A percentile compares a stretch with the other conserved stretches of the same genome.
These are phyloP conservation scores for Dioscorea dumetorum DNA, from an alignment of 106 monocot species.

Conservation along the genomic window DNA sequence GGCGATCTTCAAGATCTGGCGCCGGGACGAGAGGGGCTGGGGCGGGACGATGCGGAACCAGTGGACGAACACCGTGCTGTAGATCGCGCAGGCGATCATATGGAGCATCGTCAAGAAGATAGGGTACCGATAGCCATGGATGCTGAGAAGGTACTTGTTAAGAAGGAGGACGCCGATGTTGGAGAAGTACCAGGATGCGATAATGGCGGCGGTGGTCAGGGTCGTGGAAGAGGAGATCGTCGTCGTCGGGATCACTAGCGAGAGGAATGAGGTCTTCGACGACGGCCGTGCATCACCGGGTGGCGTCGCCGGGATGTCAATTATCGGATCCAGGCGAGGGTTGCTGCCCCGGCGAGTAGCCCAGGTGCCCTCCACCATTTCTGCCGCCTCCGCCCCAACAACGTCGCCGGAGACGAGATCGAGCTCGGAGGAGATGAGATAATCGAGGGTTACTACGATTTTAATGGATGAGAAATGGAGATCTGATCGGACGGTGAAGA, in stretches of 20 bases:
- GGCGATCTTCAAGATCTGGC: slow-evolving; percentile 11
- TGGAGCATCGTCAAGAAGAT: slow-evolving; percentile 16
- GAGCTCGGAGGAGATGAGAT: neutral
- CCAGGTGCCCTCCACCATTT: slow-evolving; percentile 11
- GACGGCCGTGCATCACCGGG: slow-evolving; percentile 5
- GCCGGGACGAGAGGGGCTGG: slow-evolving; percentile 9
- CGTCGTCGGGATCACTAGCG: neutral
- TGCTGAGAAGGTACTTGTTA: slow-evolving; percentile 12
- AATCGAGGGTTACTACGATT: neutral
- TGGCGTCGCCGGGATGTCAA: slow-evolving; percentile 14
- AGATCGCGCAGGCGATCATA: slow-evolving; percentile 13
- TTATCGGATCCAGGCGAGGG: slow-evolving; percentile 11
- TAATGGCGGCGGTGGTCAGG: slow-evolving; percentile 4
- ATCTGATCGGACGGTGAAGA: slow-evolving; percentile 8
- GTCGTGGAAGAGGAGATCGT: neutral
- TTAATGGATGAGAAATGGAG: neutral
- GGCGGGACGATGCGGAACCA: slow-evolving; percentile 13
- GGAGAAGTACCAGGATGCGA: slow-evolving; percentile 16
- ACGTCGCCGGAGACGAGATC: neutral
- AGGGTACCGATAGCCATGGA: slow-evolving; percentile 12
- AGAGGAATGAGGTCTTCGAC: slow-evolving; percentile 3
- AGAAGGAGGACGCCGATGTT: slow-evolving; percentile 18
- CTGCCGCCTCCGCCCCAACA: too few species aligned
- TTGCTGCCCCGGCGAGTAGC: slow-evolving; percentile 10
- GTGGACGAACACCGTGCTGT: slow-evolving; percentile 6